Base-by-base conservation (phyloP, 306 rosid genomes). In the Boehmeria nivea region DNA sequence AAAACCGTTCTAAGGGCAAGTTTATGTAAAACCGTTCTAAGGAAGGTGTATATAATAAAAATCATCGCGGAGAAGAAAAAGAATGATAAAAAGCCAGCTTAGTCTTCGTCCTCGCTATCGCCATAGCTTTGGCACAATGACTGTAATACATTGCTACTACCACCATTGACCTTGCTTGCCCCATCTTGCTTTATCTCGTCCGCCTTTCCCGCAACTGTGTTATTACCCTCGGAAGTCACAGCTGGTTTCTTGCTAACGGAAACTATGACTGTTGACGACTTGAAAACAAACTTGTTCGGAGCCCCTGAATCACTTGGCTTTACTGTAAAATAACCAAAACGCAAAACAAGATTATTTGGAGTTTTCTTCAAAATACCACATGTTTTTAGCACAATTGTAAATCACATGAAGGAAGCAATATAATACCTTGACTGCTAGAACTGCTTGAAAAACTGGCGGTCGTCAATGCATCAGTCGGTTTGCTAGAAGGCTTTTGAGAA, bases 111-210 rank as follows among this genome's bases (percentile, higher is more conserved):
- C 2, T 83, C 91, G 3, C 77, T 81, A 16, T 82, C 78, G 10
- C 56, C 81, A 31, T 76, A 82, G 67, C 48, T 63, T 75, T 84
- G 86, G 60, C 80, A 78, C 70, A 89, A 39, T 2, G 79, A 77
- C 12, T 58, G 74, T 0, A 82, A 70, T 16, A 64, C 85, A 40
- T 24, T 54, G 46, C 66, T 13, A 15, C 66, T 6, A 0, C 8
- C 36, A 43, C 16, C 61, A 7, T n/a, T 42, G 40, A 49, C 46
- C 22, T 49, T 61, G 38, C 43, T 36, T 21, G 69, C 74, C 15
- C 68, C 64, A 39, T 61, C n/a, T n/a, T n/a, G n/a, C n/a, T n/a
- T n/a, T n/a, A n/a, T n/a, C n/a, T 72, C 51, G 23, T 65, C 67
- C 39, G 60, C 52, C 51, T 66, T 64, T n/a, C n/a, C n/a, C 4